Evolutionary conservation across 129 eudicot genomes (phyloP), one percentile per base, ranked within the genome.

Genomic region (Centaurea solstitialis): DNA sequence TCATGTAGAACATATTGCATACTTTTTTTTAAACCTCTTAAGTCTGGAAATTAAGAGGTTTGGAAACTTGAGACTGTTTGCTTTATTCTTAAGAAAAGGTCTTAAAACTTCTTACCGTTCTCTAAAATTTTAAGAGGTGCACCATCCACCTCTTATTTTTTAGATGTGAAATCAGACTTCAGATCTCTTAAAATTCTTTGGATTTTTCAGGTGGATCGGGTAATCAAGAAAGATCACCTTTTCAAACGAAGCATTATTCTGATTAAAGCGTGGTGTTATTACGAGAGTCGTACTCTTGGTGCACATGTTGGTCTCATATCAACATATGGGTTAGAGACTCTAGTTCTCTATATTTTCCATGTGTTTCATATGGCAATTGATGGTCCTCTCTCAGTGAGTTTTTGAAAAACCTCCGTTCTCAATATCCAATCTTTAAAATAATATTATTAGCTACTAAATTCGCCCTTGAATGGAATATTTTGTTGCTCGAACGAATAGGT

Each of bases 241-340:
- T 96, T 93, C 45, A 96, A 96, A 82, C 83, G 93, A 68, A 96
- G 99, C 64, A 91, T 96, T 71, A 87, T 96, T 68, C 82, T 96
- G 76, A 96, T 96, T 33, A 96, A 96, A 81, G 93, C 99, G 0
- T 96, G 99, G 99, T 96, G 99, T 75, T 96, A 88, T 66, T 96
- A 87, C 41, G 98, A 96, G 57, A 96, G 99, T 67, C 98, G 99
- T 5, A 87, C 94, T 73, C 97, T 96, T 35, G 99, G 99, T 76
- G 97, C 98, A 70, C 97, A 96, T 74, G 98, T 91, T 70, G 99
- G 98, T 33, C 76, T 96, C 78, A 93, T 96, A 72, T 93, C 99
- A 73, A 96, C 99, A 8, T 96, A 96, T 81, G 99, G 95, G 7
- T 88, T 96, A 88, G 99, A 96, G 91, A 93, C 93, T n/a, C 76